phyloP scores from a whole-genome alignment of 2,329 filamentous ascomycete species.

The Pseudogymnoascus pannorum region DNA sequence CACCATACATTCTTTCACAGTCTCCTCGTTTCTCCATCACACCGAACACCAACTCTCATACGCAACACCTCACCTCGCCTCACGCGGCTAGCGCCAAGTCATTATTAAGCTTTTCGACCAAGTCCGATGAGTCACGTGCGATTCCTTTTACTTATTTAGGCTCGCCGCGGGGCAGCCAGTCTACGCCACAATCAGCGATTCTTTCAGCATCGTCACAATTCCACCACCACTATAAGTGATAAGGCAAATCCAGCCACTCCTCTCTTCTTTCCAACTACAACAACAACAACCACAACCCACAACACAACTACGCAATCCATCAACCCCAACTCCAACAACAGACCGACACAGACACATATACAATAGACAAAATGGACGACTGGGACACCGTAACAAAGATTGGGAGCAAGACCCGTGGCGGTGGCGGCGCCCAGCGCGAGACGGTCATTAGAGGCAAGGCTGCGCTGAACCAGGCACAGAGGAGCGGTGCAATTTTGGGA shows the following conservation, averaged over 20 bases:
- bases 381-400: conserved; percentile 93
- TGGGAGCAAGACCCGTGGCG: conserved; percentile 71
- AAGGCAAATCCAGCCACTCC: background rate
- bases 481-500: conserved; percentile 64
- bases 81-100: no score
- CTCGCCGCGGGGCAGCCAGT: background rate
- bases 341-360: background rate
- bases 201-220: conserved; percentile 8
- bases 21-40: no score
- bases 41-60: no score
- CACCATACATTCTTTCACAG: no score
- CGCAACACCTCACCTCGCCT: no score
- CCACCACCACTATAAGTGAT: background rate
- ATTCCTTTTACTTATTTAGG: background rate
- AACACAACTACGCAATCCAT: conserved; percentile 12
- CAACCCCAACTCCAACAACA: background rate
- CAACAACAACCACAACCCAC: conserved; percentile 14
- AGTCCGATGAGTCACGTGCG: background rate
- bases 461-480: conserved; percentile 82
- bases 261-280: conserved; percentile 12
- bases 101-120: conserved; percentile 4
- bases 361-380: conserved; percentile 51
- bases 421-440: conserved; percentile 63
- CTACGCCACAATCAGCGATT: conserved; percentile 1
- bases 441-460: conserved; percentile 79